These are phyloP conservation scores for Leccinum longicurvipes DNA, from an alignment of 768 basidiomycete genomes.

Conservation along the genomic window DNA sequence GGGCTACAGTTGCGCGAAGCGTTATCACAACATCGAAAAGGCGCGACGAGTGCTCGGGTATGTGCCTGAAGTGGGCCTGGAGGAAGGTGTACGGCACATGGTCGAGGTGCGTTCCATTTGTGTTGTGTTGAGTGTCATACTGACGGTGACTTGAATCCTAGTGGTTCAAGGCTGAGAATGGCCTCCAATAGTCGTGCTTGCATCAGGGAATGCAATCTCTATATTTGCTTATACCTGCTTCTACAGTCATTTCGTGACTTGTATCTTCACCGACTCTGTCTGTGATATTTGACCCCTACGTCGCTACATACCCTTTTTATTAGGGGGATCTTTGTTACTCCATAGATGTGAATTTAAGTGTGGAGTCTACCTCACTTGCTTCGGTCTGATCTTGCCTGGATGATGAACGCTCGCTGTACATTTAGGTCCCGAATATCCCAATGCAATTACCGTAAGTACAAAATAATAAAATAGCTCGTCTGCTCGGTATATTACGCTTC, in stretches of 20 bases:
- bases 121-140: background rate
- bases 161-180: conserved; percentile 33
- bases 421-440: background rate
- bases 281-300: background rate
- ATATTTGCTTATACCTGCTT: background rate
- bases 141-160: conserved; percentile 4
- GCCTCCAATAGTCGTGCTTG: conserved; percentile 19
- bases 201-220: background rate
- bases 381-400: background rate
- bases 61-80: conserved; percentile 83
- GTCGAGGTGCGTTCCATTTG: conserved; percentile 56
- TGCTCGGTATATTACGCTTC: background rate
- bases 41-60: conserved; percentile 89
- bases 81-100: conserved; percentile 81
- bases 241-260: background rate
- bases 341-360: background rate
- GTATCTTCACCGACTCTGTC: background rate
- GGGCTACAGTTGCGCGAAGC: conserved; percentile 68
- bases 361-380: background rate
- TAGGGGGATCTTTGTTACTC: background rate
- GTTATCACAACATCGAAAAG: conserved; percentile 95
- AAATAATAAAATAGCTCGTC: background rate
- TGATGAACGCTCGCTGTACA: background rate
- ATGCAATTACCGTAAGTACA: too few species aligned
- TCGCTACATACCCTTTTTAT: background rate